A percentile compares a stretch with the other conserved stretches of the same genome.
phyloP scores from a whole-genome alignment of 352 stramenopile species.

The Pythium dissimile region DNA sequence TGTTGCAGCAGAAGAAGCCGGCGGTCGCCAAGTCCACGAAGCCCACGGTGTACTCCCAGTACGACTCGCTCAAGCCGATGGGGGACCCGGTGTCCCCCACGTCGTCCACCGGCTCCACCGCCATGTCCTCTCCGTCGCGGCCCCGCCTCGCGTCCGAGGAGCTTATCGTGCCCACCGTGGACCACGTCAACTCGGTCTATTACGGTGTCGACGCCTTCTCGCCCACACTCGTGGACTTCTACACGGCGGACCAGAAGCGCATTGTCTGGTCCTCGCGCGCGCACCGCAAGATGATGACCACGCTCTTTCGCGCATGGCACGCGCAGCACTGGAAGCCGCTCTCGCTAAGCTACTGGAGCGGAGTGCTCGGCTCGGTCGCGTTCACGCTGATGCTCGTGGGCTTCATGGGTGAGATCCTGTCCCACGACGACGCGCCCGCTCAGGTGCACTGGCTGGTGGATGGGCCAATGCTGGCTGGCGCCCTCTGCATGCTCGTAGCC shows the following conservation, averaged over 20 bases:
- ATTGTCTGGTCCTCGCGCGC: slow-evolving; percentile 85
- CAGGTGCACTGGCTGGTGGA: slow-evolving; percentile 38
- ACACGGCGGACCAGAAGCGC: slow-evolving; percentile 80
- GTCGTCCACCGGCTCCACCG: slow-evolving; percentile 20
- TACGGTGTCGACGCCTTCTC: slow-evolving; percentile 86
- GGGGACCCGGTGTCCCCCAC: slow-evolving; percentile 15
- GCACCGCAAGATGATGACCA: slow-evolving; percentile 89
- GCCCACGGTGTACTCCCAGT: slow-evolving; percentile 9
- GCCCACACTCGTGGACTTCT: slow-evolving; percentile 83
- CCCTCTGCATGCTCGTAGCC: slow-evolving; percentile 49
- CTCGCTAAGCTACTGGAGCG: slow-evolving; percentile 76
- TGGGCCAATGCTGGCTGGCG: slow-evolving; percentile 52
- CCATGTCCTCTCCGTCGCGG: slow-evolving; percentile 17
- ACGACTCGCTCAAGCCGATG: slow-evolving; percentile 13
- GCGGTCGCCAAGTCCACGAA: not conserved
- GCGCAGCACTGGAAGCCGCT: slow-evolving; percentile 60
- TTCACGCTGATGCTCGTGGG: slow-evolving; percentile 62
- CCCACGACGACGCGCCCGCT: slow-evolving; percentile 22
- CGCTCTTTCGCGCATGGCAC: slow-evolving; percentile 73
- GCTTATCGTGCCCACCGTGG: slow-evolving; percentile 68
- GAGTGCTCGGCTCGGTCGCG: slow-evolving; percentile 46
- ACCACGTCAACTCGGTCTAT: slow-evolving; percentile 82
- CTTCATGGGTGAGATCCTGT: slow-evolving; percentile 52
- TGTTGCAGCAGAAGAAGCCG: slow-evolving; percentile 1
- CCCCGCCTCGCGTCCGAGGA: slow-evolving; percentile 70